phyloP scores from a whole-genome alignment of 345 rosid genomes.

The Eucalyptus coolabah region DNA sequence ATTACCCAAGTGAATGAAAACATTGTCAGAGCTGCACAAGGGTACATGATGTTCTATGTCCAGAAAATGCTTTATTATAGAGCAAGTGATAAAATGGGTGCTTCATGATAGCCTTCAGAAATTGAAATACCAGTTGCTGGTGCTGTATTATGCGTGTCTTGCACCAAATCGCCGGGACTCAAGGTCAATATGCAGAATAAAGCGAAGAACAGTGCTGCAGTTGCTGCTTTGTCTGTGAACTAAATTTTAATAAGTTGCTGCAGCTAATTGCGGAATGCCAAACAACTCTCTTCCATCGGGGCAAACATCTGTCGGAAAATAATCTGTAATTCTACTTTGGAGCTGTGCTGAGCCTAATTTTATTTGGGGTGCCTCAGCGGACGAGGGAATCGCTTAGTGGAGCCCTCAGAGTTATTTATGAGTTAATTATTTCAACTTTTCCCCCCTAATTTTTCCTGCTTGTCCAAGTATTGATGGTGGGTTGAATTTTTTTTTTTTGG shows the following conservation, averaged over 20 bases:
- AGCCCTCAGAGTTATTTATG: background rate
- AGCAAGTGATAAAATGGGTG: conserved; percentile 6
- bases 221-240: too few relatives aligned
- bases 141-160: background rate
- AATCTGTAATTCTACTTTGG: too few relatives aligned
- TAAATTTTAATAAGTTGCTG: too few relatives aligned
- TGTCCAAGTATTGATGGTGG: background rate
- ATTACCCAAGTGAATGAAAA: conserved; percentile 76
- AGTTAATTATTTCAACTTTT: background rate
- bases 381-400: conserved; percentile 1
- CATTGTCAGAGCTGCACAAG: conserved; percentile 67
- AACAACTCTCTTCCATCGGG: too few relatives aligned
- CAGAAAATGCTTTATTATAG: conserved; percentile 46
- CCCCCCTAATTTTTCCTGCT: background rate
- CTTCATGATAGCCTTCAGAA: background rate
- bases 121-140: background rate
- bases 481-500: background rate
- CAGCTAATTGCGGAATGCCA: too few relatives aligned
- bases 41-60: conserved; percentile 84
- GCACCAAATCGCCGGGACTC: background rate
- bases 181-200: too few relatives aligned
- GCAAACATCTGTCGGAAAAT: too few relatives aligned
- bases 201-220: too few relatives aligned
- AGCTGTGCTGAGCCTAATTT: conserved; percentile 17
- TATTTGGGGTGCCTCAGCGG: conserved; percentile 20